Base-by-base conservation (phyloP, 305 asterid species). In the Fraxinus albicans region DNA sequence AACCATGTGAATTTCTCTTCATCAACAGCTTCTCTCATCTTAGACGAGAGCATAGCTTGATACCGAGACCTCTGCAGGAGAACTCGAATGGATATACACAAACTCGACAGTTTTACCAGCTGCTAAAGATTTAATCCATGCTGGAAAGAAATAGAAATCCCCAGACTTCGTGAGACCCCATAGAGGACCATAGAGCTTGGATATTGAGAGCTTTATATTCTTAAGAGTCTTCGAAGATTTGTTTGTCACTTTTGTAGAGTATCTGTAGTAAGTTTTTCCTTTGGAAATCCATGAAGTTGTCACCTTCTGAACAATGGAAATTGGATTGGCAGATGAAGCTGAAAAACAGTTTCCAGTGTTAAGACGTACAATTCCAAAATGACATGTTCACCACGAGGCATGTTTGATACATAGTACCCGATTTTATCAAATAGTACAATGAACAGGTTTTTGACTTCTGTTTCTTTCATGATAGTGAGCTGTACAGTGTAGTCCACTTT, bases 121-220 rank as follows among this genome's bases (percentile, higher is more conserved):
- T 13, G 89, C 78, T 82, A 91, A 77, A 58, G 89, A 82, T 79
- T 83, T 88, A 55, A 82, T 84, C 95, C 95, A 90, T 65, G 89
- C 19, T 73, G 95, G 95, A 74, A 89, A 90, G 17, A 74, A 73
- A 86, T 87, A 90, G 13, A 89, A 85, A 84, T 81, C 81, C 35
- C 93, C 93, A 23, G 80, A 76, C 77, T 90, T 88, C 40, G 86
- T 86, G 0, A 91, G 91, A 78, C 95, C 95, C 95, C 95, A 91
- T 2, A 90, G 80, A 35, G 95, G 95, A 15, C 95, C 95, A 31
- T 84, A 88, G 79, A 91, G 91, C 84, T 89, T 84, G 23, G 84
- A 31, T 60, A 91, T 77, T 2, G 88, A 79, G 60, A 91, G 80
- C 82, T 84, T 91, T 82, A 91, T 77, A 40, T 85, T 90, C 90